phyloP scores from a whole-genome alignment of 1,284 basidiomycete genomes.

The Ustilago xerochloae region DNA sequence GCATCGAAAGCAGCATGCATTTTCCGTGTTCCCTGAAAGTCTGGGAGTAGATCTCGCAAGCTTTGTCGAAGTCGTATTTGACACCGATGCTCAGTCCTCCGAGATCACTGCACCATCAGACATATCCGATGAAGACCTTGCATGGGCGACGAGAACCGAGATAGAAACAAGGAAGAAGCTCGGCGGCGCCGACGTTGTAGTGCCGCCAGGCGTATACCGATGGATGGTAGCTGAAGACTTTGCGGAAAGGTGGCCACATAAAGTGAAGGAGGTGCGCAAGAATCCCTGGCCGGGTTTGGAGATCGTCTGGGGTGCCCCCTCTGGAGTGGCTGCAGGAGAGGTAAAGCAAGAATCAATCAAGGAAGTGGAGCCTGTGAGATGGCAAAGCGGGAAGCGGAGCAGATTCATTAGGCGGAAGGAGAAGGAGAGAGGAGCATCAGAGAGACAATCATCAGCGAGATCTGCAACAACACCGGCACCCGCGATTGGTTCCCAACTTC shows the following conservation, averaged over 20 bases:
- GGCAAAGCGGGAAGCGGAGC: constrained; percentile 35
- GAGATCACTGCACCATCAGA: constrained; percentile 36
- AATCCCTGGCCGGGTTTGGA: constrained; percentile 40
- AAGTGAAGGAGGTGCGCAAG: constrained; percentile 21
- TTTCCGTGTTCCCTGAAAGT: constrained; percentile 20
- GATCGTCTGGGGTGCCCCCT: constrained; percentile 25
- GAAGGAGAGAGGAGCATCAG: too few relatives aligned
- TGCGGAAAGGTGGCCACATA: constrained; percentile 33
- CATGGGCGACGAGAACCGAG: constrained; percentile 13
- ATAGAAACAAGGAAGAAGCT: constrained; percentile 22
- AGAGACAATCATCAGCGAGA: too few relatives aligned
- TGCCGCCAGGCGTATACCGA: constrained; percentile 30
- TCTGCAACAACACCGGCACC: too few relatives aligned
- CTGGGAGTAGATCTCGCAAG: constrained; percentile 15
- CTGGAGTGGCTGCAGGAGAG: not conserved
- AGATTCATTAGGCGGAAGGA: constrained; percentile 27
- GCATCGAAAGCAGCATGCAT: constrained; percentile 2
- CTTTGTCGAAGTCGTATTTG: constrained; percentile 33
- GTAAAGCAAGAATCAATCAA: not conserved
- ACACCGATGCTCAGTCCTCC: constrained; percentile 39
- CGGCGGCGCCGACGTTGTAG: constrained; percentile 16
- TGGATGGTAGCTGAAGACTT: constrained; percentile 43
- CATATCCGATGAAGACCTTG: constrained; percentile 29
- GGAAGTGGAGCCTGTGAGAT: constrained; percentile 19
- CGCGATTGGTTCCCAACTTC: too few relatives aligned